phyloP scores from a whole-genome alignment of 129 eudicot genomes.

The Helichrysum umbraculigerum region DNA sequence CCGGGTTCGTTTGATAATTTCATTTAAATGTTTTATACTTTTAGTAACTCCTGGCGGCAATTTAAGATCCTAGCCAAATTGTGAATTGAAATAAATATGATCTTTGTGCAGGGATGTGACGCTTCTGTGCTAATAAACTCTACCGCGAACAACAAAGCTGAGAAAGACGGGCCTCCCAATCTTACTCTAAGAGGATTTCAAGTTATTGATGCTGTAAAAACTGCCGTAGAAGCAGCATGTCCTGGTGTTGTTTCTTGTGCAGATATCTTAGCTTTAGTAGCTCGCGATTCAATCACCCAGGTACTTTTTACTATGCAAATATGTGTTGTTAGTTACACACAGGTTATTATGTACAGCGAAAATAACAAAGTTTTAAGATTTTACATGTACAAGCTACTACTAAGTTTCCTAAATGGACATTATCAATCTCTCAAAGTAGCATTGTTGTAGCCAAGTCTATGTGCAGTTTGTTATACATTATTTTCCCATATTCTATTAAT shows the following conservation, averaged over 20 bases:
- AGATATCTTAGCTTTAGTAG: conserved; percentile 71
- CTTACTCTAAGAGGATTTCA: conserved; percentile 54
- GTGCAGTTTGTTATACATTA: too few relatives aligned
- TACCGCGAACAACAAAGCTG: conserved; percentile 45
- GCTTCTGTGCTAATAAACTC: conserved; percentile 65
- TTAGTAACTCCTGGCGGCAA: not conserved
- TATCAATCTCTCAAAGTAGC: too few relatives aligned
- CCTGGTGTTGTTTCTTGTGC: conserved; percentile 90
- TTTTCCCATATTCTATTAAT: too few relatives aligned
- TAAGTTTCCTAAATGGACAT: too few relatives aligned
- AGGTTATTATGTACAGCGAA: too few relatives aligned
- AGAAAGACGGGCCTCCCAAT: conserved; percentile 57
- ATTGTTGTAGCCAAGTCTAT: too few relatives aligned
- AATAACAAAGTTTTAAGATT: too few relatives aligned
- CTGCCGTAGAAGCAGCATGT: conserved; percentile 60
- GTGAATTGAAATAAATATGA: not conserved
- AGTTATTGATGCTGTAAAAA: conserved; percentile 62
- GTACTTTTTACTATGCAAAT: conserved; percentile 18
- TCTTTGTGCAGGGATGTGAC: conserved; percentile 64
- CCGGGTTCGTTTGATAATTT: conserved; percentile 41
- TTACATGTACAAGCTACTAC: too few relatives aligned
- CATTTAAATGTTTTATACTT: not conserved
- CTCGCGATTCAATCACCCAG: conserved; percentile 58
- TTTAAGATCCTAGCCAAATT: not conserved
- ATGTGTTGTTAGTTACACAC: too few relatives aligned